Evolutionary conservation across 306 rosid genomes (phyloP).

Genomic region (Begonia fuchsioides): DNA sequence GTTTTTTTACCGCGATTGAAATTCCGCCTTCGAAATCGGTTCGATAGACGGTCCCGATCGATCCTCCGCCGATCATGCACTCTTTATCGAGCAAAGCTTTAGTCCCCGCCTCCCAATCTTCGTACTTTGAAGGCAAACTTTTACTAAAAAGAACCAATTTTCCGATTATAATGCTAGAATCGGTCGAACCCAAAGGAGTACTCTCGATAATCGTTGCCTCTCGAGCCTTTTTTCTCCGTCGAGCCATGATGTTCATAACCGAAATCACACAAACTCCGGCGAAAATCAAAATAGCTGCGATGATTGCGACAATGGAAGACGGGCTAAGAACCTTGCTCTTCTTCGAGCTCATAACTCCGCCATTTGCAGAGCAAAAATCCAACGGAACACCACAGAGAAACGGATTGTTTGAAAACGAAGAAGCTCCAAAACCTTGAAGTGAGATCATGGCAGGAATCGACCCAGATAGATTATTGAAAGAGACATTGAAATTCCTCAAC

Average conservation of each 20-base stretch:
- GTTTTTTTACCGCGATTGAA: constrained; percentile 94
- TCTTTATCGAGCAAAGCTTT: constrained; percentile 91
- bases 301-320: constrained; percentile 79
- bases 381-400: constrained; percentile 83
- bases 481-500: constrained; percentile 54
- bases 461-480: constrained; percentile 77
- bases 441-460: constrained; percentile 33
- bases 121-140: constrained; percentile 84
- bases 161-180: constrained; percentile 69
- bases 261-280: constrained; percentile 77
- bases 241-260: constrained; percentile 62
- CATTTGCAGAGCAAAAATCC: constrained; percentile 43
- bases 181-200: constrained; percentile 74
- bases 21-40: constrained; percentile 73
- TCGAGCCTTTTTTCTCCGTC: constrained; percentile 31
- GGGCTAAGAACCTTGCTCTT: constrained; percentile 48
- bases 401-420: constrained; percentile 64
- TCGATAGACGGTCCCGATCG: constrained; percentile 78
- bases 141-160: constrained; percentile 95
- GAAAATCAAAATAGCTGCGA: constrained; percentile 83
- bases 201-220: constrained; percentile 59
- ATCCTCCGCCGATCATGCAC: constrained; percentile 77
- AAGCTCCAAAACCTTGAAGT: constrained; percentile 45
- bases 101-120: constrained; percentile 99
- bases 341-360: constrained; percentile 18